Percentiles rank a stretch among this genome's conserved stretches.
Evolutionary conservation across 2,329 filamentous ascomycete species (phyloP).

Genomic region (Diaporthe vexans): DNA sequence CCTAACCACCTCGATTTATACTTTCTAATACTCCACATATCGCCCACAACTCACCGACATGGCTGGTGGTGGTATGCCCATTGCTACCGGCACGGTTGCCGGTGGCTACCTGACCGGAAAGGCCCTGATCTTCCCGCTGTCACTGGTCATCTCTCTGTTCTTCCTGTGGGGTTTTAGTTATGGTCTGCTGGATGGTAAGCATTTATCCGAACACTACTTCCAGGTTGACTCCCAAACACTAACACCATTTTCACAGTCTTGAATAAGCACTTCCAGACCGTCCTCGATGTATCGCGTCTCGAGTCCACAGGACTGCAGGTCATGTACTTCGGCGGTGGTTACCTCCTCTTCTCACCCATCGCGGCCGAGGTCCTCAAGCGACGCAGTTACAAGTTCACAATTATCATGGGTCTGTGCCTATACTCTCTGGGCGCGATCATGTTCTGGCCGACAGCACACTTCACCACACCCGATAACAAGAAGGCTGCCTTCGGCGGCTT

Average conservation of each 20-base stretch:
- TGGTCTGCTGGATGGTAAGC: slow-evolving; percentile 51
- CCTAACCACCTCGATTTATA: not conserved
- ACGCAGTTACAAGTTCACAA: slow-evolving; percentile 76
- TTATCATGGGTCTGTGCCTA: slow-evolving; percentile 72
- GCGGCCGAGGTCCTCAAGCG: slow-evolving; percentile 70
- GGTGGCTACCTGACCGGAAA: slow-evolving; percentile 36
- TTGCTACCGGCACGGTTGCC: slow-evolving; percentile 26
- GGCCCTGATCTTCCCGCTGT: slow-evolving; percentile 30
- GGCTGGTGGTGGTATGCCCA: slow-evolving; percentile 35
- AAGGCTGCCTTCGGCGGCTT: slow-evolving; percentile 71
- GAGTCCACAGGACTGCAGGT: slow-evolving; percentile 63
- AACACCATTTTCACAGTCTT: slow-evolving; percentile 50
- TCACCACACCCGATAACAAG: slow-evolving; percentile 53
- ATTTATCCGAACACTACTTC: not conserved
- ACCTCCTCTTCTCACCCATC: slow-evolving; percentile 54
- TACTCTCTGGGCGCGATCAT: slow-evolving; percentile 70
- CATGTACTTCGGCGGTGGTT: slow-evolving; percentile 65
- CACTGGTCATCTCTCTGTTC: slow-evolving; percentile 52
- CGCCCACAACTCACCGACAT: not conserved
- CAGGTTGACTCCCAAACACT: not conserved
- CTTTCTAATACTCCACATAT: not conserved
- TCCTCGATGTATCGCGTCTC: slow-evolving; percentile 59
- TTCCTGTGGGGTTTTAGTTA: slow-evolving; percentile 56
- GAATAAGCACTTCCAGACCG: slow-evolving; percentile 64
- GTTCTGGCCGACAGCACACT: slow-evolving; percentile 65